Conservation (phyloP, 2,329 filamentous ascomycete genomes). For the Cercospora berteroae region DNA sequence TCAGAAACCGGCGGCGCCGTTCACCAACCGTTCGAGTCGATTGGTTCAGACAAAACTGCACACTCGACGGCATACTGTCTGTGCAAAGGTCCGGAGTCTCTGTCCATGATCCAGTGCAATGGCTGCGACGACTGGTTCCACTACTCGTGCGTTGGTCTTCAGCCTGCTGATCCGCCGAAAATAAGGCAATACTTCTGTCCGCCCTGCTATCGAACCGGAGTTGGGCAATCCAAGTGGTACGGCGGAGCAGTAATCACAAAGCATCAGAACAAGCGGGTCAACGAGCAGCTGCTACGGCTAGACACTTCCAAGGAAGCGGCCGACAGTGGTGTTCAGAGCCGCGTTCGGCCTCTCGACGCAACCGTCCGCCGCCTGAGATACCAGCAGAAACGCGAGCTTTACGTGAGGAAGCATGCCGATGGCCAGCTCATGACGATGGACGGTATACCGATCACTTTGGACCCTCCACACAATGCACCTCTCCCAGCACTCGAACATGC, state of each 20-base stretch:
- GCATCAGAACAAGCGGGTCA: conserved; percentile 2
- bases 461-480: conserved; percentile 3
- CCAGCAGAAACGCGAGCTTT: conserved; percentile 5
- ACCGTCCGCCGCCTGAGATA: neutral
- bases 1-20: neutral
- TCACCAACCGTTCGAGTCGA: neutral
- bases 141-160: conserved; percentile 79
- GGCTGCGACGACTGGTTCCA: conserved; percentile 95
- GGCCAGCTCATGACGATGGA: neutral
- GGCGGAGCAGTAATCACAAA: conserved; percentile 8
- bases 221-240: neutral
- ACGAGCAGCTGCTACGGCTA: neutral
- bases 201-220: conserved; percentile 1
- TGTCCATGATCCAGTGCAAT: conserved; percentile 96
- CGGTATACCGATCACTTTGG: neutral
- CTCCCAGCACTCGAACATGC: neutral
- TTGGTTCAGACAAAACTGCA: neutral
- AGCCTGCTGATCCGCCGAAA: conserved; percentile 67
- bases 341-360: neutral
- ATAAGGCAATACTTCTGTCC: conserved; percentile 61
- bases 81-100: conserved; percentile 77
- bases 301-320: neutral
- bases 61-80: neutral
- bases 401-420: neutral
- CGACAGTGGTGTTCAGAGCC: neutral